Evolutionary conservation across 208 protist genomes (phyloP).

Genomic region (Kentomonas sorsogonicus): DNA sequence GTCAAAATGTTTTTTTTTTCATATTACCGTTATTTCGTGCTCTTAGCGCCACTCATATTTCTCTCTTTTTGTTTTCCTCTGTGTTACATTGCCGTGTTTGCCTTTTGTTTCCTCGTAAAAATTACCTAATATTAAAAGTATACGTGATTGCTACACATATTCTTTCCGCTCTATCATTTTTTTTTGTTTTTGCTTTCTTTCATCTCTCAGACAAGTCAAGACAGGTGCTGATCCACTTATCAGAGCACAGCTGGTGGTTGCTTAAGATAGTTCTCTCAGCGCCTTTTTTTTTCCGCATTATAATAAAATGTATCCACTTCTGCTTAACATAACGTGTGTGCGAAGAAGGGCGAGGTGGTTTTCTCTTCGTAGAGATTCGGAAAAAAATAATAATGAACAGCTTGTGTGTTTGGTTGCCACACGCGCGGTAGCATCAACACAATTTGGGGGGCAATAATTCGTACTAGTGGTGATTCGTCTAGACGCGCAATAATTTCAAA

Average conservation of each 20-base stretch:
- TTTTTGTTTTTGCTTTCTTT: constrained; percentile 3
- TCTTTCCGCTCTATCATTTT: neutral
- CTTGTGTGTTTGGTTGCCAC: no score
- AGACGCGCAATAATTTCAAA: no score
- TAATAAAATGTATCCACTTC: no score
- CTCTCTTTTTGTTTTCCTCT: constrained; percentile 1
- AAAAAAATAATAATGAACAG: no score
- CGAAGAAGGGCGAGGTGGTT: no score
- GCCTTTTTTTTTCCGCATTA: neutral
- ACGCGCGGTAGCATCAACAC: no score
- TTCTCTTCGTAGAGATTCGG: no score
- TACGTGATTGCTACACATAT: neutral
- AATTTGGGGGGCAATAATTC: no score
- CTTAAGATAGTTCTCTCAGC: no score
- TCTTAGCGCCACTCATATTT: neutral
- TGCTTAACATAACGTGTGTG: no score
- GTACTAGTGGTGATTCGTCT: no score
- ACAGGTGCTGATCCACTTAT: neutral
- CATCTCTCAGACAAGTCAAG: neutral
- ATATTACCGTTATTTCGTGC: neutral
- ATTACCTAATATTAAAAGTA: neutral
- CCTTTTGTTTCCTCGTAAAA: neutral
- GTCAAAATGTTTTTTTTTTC: neutral
- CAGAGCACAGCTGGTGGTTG: no score
- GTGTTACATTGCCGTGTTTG: neutral